A percentile compares a stretch with the other conserved stretches of the same genome.
These are phyloP conservation scores for Galerina marginata DNA, from an alignment of 768 basidiomycete species.

Conservation along the genomic window DNA sequence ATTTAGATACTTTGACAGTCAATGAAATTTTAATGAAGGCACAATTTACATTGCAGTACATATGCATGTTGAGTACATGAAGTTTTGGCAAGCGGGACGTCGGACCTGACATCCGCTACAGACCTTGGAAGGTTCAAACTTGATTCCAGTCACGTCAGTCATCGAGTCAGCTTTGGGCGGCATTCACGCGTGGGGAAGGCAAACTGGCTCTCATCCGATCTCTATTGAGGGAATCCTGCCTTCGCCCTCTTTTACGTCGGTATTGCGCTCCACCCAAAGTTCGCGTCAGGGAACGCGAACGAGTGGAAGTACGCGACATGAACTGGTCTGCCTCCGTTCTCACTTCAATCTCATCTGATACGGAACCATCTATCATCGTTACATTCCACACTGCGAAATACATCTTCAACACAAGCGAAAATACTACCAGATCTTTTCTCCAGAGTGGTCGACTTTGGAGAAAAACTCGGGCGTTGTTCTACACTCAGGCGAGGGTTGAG, in stretches of 20 bases:
- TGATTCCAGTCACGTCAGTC: too few species aligned
- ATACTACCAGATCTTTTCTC: conserved; percentile 73
- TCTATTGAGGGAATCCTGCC: neutral
- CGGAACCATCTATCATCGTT: conserved; percentile 78
- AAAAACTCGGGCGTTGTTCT: conserved; percentile 72
- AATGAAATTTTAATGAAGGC: too few species aligned
- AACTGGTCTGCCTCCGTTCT: conserved; percentile 70
- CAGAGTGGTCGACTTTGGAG: conserved; percentile 71
- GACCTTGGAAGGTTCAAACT: too few species aligned
- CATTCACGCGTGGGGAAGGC: neutral
- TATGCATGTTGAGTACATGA: too few species aligned
- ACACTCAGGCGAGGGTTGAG: conserved; percentile 68
- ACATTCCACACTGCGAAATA: conserved; percentile 82
- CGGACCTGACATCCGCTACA: too few species aligned
- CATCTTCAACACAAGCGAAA: conserved; percentile 88
- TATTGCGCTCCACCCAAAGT: too few species aligned
- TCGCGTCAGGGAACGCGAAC: neutral
- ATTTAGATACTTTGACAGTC: too few species aligned
- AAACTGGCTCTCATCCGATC: conserved; percentile 11
- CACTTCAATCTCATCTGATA: conserved; percentile 70
- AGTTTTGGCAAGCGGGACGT: too few species aligned
- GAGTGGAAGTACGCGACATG: conserved; percentile 28
- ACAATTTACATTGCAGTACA: too few species aligned
- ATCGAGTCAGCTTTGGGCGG: neutral
- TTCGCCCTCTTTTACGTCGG: neutral